phyloP scores from a whole-genome alignment of 2,329 filamentous ascomycete genomes.

The Colletotrichum sp. region DNA sequence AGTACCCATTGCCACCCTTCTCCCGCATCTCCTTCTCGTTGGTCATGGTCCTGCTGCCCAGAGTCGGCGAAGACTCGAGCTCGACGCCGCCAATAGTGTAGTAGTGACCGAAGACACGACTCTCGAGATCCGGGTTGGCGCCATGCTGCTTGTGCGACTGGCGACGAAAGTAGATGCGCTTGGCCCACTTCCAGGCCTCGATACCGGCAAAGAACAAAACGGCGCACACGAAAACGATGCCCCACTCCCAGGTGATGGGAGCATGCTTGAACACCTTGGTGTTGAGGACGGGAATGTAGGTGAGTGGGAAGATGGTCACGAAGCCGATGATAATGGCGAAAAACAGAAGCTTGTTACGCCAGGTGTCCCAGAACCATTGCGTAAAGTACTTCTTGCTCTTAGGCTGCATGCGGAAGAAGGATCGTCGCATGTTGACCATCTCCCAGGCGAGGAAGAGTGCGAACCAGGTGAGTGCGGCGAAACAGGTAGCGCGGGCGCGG shows the following conservation, averaged over 20 bases:
- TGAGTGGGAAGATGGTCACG: slow-evolving; percentile 51
- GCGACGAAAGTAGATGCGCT: slow-evolving; percentile 49
- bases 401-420: slow-evolving; percentile 76
- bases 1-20: slow-evolving; percentile 16
- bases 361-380: slow-evolving; percentile 70
- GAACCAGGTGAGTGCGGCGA: slow-evolving; percentile 76
- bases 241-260: slow-evolving; percentile 67
- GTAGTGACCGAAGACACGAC: slow-evolving; percentile 37
- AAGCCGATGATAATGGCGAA: slow-evolving; percentile 57
- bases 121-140: slow-evolving; percentile 32
- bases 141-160: slow-evolving; percentile 25
- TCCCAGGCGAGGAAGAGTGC: slow-evolving; percentile 79
- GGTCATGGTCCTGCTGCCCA: slow-evolving; percentile 17
- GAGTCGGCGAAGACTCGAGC: slow-evolving; percentile 12
- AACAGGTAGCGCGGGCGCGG: slow-evolving; percentile 74
- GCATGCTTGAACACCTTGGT: slow-evolving; percentile 62
- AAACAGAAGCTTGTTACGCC: slow-evolving; percentile 75
- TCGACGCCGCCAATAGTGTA: slow-evolving; percentile 26
- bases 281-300: slow-evolving; percentile 65
- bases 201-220: slow-evolving; percentile 63
- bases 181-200: slow-evolving; percentile 63
- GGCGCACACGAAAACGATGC: slow-evolving; percentile 58
- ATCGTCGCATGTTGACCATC: slow-evolving; percentile 72
- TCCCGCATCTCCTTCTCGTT: slow-evolving; percentile 23
- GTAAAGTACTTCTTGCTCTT: slow-evolving; percentile 64